Evolutionary conservation across 192 early-diverging fungal genomes (phyloP).

Genomic region (Mortierella hygrophila): DNA sequence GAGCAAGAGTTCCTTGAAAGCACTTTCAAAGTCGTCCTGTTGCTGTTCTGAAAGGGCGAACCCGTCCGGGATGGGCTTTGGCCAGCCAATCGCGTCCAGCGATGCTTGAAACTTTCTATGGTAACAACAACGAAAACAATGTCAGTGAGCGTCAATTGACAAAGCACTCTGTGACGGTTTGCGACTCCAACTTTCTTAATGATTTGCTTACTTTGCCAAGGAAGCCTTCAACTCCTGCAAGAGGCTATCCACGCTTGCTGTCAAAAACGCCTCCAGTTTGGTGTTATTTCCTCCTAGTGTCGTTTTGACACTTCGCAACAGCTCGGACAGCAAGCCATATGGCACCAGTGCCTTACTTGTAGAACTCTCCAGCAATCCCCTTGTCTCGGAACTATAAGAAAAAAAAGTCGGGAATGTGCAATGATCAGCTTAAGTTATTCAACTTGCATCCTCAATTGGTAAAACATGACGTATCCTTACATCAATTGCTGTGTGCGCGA

Average conservation of each 20-base stretch:
- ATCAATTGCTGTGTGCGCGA: constrained; percentile 58
- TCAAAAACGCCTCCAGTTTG: constrained; percentile 54
- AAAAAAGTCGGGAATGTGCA: background rate
- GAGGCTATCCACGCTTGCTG: constrained; percentile 40
- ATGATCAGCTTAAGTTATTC: background rate
- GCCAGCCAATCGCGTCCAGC: constrained; percentile 58
- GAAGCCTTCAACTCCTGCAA: constrained; percentile 61
- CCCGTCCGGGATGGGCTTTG: constrained; percentile 46
- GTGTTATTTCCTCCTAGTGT: constrained; percentile 18
- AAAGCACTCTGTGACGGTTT: background rate
- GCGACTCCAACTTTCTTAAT: background rate
- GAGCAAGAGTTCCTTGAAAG: constrained; percentile 53
- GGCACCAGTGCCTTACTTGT: constrained; percentile 56
- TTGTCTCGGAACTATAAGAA: constrained; percentile 35
- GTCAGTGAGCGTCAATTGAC: background rate
- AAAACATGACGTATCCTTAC: constrained; percentile 23
- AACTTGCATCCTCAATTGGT: background rate
- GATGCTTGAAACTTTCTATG: constrained; percentile 57
- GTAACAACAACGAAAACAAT: background rate
- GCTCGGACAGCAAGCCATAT: constrained; percentile 55
- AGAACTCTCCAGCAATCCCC: constrained; percentile 50
- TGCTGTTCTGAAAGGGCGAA: constrained; percentile 21
- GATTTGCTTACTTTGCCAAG: constrained; percentile 59
- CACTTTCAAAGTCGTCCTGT: constrained; percentile 37
- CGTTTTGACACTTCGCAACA: constrained; percentile 42